Evolutionary conservation across 2,329 filamentous ascomycete species (phyloP).

Genomic region (Aspergillus puulaauensis): DNA sequence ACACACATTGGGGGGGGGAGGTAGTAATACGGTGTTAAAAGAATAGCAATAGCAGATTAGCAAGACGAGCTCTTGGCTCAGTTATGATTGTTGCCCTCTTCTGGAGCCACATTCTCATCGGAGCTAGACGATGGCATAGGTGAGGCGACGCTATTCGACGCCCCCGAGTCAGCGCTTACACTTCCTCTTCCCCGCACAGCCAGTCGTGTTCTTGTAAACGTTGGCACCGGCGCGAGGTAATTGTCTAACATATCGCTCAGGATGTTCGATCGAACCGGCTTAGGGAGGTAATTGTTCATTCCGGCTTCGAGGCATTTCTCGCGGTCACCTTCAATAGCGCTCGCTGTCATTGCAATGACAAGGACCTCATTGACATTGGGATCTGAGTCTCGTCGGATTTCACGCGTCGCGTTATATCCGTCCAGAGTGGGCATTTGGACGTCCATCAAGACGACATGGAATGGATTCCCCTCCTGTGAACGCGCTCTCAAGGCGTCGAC

Average conservation of each 20-base stretch:
- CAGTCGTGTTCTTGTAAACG: constrained; percentile 32
- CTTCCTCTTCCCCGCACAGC: constrained; percentile 31
- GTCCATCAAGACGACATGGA: constrained; percentile 92
- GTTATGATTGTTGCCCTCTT: neutral
- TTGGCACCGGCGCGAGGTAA: constrained; percentile 57
- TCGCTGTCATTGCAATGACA: constrained; percentile 98
- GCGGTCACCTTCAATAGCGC: constrained; percentile 87
- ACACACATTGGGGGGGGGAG: neutral
- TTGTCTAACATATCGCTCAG: constrained; percentile 78
- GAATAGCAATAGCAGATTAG: neutral
- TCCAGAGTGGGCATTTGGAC: constrained; percentile 94
- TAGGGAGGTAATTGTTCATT: constrained; percentile 97
- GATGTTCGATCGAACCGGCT: constrained; percentile 86
- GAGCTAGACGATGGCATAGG: neutral
- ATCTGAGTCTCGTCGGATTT: constrained; percentile 73
- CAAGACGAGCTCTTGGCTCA: neutral
- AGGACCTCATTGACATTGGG: constrained; percentile 76
- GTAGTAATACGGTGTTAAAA: neutral
- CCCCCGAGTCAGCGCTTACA: constrained; percentile 14
- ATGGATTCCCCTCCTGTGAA: constrained; percentile 70
- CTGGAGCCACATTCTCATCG: neutral
- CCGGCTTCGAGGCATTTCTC: constrained; percentile 94
- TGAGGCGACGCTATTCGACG: neutral
- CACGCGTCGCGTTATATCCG: constrained; percentile 85
- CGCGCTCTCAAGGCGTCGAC: constrained; percentile 79